Conservation (phyloP, 306 rosid species). For the Arachis hypogaea region DNA sequence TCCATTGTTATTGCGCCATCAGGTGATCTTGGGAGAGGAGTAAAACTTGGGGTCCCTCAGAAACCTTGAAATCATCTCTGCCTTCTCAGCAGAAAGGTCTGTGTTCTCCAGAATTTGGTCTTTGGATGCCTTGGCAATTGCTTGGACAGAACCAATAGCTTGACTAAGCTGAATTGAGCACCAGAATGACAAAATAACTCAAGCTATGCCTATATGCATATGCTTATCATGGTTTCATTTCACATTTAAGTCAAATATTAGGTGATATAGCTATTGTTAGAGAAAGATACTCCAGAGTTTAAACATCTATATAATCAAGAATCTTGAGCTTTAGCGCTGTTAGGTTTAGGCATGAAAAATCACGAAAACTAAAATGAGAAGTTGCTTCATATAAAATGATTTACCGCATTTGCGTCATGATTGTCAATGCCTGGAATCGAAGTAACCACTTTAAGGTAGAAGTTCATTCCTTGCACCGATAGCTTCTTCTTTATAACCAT, state of each 20-base stretch:
- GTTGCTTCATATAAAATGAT: slow-evolving; percentile 30
- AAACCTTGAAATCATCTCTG: slow-evolving; percentile 64
- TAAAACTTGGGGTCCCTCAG: slow-evolving; percentile 79
- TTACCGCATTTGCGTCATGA: slow-evolving; percentile 91
- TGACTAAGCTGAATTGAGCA: slow-evolving; percentile 70
- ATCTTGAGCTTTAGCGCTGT: slow-evolving; percentile 4
- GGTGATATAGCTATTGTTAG: background rate
- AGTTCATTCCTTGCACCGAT: slow-evolving; percentile 70
- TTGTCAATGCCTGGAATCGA: slow-evolving; percentile 76
- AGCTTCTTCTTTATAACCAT: slow-evolving; percentile 69
- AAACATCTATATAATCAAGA: slow-evolving; percentile 22
- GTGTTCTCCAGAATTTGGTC: slow-evolving; percentile 78
- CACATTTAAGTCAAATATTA: background rate
- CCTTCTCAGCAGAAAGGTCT: slow-evolving; percentile 87
- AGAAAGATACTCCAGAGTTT: background rate
- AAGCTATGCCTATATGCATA: slow-evolving; percentile 3
- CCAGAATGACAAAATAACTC: slow-evolving; percentile 41
- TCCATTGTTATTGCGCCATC: slow-evolving; percentile 36
- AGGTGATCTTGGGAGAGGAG: slow-evolving; percentile 67
- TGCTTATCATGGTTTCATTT: slow-evolving; percentile 17
- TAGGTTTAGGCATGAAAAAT: slow-evolving; percentile 28
- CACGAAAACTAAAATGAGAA: slow-evolving; percentile 25
- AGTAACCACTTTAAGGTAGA: slow-evolving; percentile 71
- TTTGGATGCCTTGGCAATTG: slow-evolving; percentile 77
- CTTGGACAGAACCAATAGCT: slow-evolving; percentile 89